phyloP scores from a whole-genome alignment of 1,284 basidiomycete species.

The Leccinum subrobustum region DNA sequence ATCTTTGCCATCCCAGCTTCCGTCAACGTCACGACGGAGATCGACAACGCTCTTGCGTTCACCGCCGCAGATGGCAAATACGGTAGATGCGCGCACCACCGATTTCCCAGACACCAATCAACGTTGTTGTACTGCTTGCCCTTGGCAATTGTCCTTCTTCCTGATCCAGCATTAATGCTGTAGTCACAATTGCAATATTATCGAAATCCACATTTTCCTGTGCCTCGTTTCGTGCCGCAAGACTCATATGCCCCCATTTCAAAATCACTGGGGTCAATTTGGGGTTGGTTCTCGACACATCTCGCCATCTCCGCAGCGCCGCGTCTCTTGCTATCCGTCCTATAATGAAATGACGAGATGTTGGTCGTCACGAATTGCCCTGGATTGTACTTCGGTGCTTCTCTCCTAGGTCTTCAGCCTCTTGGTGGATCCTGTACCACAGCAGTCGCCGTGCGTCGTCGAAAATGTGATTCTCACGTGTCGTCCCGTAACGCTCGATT shows the following conservation, averaged over 20 bases:
- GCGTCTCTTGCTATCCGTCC: conserved; percentile 4
- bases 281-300: conserved; percentile 12
- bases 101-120: background rate
- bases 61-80: background rate
- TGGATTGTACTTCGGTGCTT: conserved; percentile 29
- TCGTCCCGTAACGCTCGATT: conserved; percentile 5
- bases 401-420: conserved; percentile 25
- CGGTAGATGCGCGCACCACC: background rate
- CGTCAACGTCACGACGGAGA: conserved; percentile 9
- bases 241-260: conserved; percentile 11
- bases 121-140: background rate
- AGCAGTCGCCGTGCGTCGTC: conserved; percentile 20
- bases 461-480: conserved; percentile 22
- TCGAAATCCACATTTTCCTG: conserved; percentile 16
- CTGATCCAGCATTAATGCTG: conserved; percentile 22
- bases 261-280: conserved; percentile 12
- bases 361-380: conserved; percentile 17
- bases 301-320: conserved; percentile 30
- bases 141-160: conserved; percentile 2
- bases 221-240: conserved; percentile 4
- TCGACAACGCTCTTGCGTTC: background rate
- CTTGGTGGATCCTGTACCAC: conserved; percentile 29
- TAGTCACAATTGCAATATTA: conserved; percentile 7
- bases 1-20: conserved; percentile 6
- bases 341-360: conserved; percentile 32